These are phyloP conservation scores for Magnolia kwangsiensis DNA, from an alignment of 164 flowering plant genomes.

Conservation along the genomic window DNA sequence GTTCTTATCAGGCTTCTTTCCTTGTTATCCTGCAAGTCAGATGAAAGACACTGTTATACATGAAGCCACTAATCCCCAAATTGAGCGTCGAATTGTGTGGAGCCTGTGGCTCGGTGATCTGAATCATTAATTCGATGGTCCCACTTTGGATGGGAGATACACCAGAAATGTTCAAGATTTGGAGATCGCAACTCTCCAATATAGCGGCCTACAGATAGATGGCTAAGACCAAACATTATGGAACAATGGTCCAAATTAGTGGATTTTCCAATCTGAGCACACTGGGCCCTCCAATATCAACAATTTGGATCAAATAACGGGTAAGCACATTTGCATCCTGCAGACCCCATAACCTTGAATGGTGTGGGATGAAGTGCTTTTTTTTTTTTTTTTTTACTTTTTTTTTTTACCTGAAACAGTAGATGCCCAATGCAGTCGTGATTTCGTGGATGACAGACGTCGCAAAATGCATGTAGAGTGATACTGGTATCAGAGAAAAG, in stretches of 20 bases:
- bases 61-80: not conserved
- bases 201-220: too few species aligned
- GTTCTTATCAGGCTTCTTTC: conserved; percentile 74
- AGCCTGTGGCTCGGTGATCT: not conserved
- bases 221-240: too few species aligned
- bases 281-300: not conserved
- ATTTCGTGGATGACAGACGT: conserved; percentile 87
- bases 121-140: not conserved
- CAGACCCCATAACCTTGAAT: not conserved
- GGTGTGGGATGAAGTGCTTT: not conserved
- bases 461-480: conserved; percentile 83
- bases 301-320: not conserved
- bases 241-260: too few species aligned
- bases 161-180: not conserved
- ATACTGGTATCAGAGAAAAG: conserved; percentile 35
- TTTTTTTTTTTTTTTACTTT: too few species aligned
- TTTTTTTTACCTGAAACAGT: conserved; percentile 82
- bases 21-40: conserved; percentile 68
- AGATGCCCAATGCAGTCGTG: conserved; percentile 83
- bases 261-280: too few species aligned
- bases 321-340: not conserved
- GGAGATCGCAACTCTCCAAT: not conserved
- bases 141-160: not conserved
- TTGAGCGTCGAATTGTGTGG: not conserved
- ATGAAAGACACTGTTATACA: not conserved